These are phyloP conservation scores for Kernera saxatilis DNA, from an alignment of 345 rosid genomes.

Conservation along the genomic window DNA sequence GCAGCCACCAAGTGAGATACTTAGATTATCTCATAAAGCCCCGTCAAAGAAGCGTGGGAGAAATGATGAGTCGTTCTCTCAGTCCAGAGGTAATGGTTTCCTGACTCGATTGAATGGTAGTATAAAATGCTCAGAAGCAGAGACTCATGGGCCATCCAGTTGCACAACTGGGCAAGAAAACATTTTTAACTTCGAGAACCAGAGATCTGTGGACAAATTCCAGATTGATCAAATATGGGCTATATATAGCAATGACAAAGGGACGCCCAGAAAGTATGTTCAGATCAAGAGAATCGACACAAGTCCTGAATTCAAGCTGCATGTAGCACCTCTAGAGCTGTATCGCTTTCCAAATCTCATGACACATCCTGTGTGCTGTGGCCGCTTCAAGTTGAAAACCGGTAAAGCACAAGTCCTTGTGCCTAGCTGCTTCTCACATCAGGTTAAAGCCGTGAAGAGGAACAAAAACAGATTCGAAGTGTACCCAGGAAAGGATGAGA, in stretches of 20 bases:
- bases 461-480: conserved; percentile 25
- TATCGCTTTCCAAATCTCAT: background rate
- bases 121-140: background rate
- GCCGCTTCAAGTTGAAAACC: conserved; percentile 36
- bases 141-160: conserved; percentile 4
- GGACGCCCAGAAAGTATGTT: conserved; percentile 42
- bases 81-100: conserved; percentile 18
- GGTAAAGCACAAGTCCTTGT: conserved; percentile 22
- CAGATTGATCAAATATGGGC: conserved; percentile 47
- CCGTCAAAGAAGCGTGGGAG: conserved; percentile 24
- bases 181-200: conserved; percentile 30
- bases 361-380: conserved; percentile 34
- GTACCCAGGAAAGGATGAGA: conserved; percentile 43
- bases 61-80: conserved; percentile 22
- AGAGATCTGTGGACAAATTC: conserved; percentile 41
- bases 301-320: conserved; percentile 29
- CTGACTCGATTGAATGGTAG: background rate
- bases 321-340: conserved; percentile 40
- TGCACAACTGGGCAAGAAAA: conserved; percentile 17
- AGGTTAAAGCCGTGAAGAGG: conserved; percentile 16
- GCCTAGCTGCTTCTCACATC: conserved; percentile 40
- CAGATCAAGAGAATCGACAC: conserved; percentile 38
- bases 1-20: background rate
- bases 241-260: conserved; percentile 28
- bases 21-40: no score